These are phyloP conservation scores for Diplodia sapinea DNA, from an alignment of 2,329 filamentous ascomycete species.

Conservation along the genomic window DNA sequence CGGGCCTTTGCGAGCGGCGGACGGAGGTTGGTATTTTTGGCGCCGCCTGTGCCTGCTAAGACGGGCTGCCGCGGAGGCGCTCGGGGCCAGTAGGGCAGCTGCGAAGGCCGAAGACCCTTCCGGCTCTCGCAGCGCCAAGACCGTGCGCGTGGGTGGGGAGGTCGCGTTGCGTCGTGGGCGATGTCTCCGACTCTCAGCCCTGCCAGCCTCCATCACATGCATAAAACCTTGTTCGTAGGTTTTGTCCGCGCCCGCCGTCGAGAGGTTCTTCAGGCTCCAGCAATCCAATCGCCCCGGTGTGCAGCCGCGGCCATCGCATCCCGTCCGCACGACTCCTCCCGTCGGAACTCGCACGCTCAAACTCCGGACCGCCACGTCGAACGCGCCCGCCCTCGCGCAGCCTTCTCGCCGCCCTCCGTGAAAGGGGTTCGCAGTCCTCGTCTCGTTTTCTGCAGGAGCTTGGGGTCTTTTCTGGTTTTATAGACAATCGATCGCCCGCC, in stretches of 20 bases:
- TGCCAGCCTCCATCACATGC: constrained; percentile 21
- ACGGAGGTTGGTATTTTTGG: constrained; percentile 20
- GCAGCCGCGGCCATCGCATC: not conserved
- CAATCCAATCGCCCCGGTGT: constrained; percentile 2
- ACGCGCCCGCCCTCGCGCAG: constrained; percentile 1
- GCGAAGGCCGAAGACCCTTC: not conserved
- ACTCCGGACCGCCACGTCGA: constrained; percentile 18
- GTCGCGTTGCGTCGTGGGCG: constrained; percentile 3
- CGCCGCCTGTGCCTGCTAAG: not conserved
- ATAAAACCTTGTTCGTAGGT: constrained; percentile 15
- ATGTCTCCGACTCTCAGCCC: constrained; percentile 20
- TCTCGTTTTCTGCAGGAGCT: not conserved
- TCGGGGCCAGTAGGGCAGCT: constrained; percentile 12
- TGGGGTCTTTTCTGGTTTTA: constrained; percentile 3
- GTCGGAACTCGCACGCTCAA: not conserved
- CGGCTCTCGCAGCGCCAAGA: constrained; percentile 17
- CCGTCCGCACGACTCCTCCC: not conserved
- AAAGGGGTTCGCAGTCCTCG: constrained; percentile 7
- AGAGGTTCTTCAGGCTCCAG: constrained; percentile 5
- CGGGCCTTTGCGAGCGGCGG: constrained; percentile 20
- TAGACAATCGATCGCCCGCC: constrained; percentile 24
- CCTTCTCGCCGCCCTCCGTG: constrained; percentile 2
- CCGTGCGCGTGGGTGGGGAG: constrained; percentile 27
- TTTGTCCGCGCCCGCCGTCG: not conserved
- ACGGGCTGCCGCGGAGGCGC: not conserved